phyloP scores from a whole-genome alignment of 2,329 filamentous ascomycete genomes.

The Zasmidium cellare region DNA sequence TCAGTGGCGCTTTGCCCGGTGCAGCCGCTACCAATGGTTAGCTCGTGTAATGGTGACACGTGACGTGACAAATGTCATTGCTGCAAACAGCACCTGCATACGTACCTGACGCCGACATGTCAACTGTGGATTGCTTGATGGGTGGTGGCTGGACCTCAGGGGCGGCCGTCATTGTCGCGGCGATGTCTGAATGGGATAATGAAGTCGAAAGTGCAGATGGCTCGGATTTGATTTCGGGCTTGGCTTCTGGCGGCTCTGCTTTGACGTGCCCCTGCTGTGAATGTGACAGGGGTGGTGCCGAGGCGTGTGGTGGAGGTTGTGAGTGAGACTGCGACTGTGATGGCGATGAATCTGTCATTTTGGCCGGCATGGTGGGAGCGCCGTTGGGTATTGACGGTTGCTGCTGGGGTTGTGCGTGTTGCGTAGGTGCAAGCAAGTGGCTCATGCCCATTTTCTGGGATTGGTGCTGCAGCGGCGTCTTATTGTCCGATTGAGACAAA shows the following conservation, averaged over 20 bases:
- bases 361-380: constrained; percentile 7
- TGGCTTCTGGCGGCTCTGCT: background rate
- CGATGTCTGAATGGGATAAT: too few species aligned
- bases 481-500: constrained; percentile 26
- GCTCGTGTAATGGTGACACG: too few species aligned
- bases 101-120: too few species aligned
- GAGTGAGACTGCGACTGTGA: background rate
- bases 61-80: too few species aligned
- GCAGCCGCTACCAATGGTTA: background rate
- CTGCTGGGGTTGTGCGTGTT: constrained; percentile 12
- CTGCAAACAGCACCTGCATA: too few species aligned
- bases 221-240: background rate
- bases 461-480: constrained; percentile 26
- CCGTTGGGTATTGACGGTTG: constrained; percentile 8
- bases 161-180: background rate
- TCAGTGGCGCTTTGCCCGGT: constrained; percentile 17
- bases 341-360: background rate
- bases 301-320: background rate
- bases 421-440: constrained; percentile 30
- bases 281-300: constrained; percentile 1
- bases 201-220: background rate
- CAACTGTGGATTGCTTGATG: constrained; percentile 10
- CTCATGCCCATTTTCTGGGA: constrained; percentile 32
- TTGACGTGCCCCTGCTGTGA: background rate
- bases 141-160: constrained; percentile 5